These are phyloP conservation scores for Flueggea neowawraea DNA, from an alignment of 441 rosid genomes.

Conservation along the genomic window DNA sequence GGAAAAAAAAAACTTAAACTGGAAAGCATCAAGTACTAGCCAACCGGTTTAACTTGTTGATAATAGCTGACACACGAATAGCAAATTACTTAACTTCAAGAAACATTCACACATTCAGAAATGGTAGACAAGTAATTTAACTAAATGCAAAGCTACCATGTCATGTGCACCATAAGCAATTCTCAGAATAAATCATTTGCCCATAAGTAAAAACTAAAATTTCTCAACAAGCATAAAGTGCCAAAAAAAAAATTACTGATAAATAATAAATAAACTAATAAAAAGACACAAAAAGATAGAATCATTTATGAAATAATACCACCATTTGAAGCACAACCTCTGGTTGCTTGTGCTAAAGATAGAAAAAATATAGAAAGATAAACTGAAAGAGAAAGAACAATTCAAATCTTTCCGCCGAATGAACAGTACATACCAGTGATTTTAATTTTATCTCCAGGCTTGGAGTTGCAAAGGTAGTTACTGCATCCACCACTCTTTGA, in stretches of 20 bases:
- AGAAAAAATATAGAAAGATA: neutral
- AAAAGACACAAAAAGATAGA: too few relatives aligned
- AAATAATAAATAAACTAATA: too few relatives aligned
- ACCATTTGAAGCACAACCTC: too few relatives aligned
- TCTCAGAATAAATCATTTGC: neutral
- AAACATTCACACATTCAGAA: neutral
- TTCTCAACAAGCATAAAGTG: too few relatives aligned
- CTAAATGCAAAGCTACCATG: neutral
- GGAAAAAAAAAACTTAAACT: neutral
- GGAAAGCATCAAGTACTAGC: too few relatives aligned
- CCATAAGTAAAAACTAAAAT: too few relatives aligned
- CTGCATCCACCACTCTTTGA: slow-evolving; percentile 90
- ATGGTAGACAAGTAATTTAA: neutral
- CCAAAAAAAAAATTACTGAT: too few relatives aligned
- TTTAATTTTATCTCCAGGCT: slow-evolving; percentile 85
- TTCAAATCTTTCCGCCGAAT: slow-evolving; percentile 5
- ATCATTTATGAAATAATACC: too few relatives aligned
- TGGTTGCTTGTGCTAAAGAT: neutral
- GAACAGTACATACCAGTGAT: slow-evolving; percentile 60
- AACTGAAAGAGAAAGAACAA: neutral
- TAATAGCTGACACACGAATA: too few relatives aligned
- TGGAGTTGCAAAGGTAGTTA: slow-evolving; percentile 85
- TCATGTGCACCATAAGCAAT: neutral
- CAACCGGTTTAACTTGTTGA: too few relatives aligned
- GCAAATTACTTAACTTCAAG: neutral